These are phyloP conservation scores for Lithospermum erythrorhizon DNA, from an alignment of 257 asterid genomes.

Conservation along the genomic window DNA sequence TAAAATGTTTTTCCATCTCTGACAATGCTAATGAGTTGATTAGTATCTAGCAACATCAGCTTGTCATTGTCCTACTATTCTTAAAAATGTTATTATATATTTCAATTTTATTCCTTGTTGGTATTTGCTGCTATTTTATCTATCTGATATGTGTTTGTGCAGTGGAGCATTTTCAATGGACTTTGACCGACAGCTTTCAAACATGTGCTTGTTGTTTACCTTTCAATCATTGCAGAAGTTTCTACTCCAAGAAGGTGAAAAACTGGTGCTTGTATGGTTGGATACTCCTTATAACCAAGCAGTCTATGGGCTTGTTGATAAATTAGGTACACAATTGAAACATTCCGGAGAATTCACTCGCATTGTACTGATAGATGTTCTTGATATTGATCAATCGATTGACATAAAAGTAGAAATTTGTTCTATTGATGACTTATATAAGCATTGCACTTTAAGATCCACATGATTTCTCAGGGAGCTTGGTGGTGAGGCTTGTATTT, in stretches of 20 bases:
- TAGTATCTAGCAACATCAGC: neutral
- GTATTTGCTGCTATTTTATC: neutral
- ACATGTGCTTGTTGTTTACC: constrained; percentile 76
- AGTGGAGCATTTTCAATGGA: constrained; percentile 44
- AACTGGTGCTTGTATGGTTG: constrained; percentile 89
- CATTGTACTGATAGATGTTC: constrained; percentile 4
- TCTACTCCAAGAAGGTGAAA: constrained; percentile 98
- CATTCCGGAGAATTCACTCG: neutral
- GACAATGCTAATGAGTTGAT: neutral
- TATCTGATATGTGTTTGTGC: constrained; percentile 19
- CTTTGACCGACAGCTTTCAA: constrained; percentile 57
- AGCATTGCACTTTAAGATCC: constrained; percentile 11
- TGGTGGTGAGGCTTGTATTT: constrained; percentile 88
- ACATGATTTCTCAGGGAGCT: constrained; percentile 72
- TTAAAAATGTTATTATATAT: neutral
- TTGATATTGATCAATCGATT: constrained; percentile 6
- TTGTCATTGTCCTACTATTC: neutral
- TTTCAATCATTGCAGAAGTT: constrained; percentile 78
- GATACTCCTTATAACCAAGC: constrained; percentile 99
- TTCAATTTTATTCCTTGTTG: neutral
- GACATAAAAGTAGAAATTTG: constrained; percentile 9
- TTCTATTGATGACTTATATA: constrained; percentile 4
- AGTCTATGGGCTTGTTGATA: constrained; percentile 92
- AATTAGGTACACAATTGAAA: constrained; percentile 46
- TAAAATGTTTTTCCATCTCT: too few species aligned